These are phyloP conservation scores for Cystobasidium sp. DNA, from an alignment of 1,284 basidiomycete species.

Conservation along the genomic window DNA sequence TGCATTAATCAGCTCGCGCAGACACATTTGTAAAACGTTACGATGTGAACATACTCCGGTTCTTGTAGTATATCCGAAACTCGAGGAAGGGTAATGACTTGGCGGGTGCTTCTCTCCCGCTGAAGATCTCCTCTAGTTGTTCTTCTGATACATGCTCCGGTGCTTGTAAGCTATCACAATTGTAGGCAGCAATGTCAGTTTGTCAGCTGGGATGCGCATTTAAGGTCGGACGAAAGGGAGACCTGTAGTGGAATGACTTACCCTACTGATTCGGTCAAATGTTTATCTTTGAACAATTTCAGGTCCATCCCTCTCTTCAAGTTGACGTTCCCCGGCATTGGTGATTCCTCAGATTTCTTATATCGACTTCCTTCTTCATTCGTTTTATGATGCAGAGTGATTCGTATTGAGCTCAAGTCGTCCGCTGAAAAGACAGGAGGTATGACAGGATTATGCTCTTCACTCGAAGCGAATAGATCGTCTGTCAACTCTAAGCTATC, in stretches of 20 bases:
- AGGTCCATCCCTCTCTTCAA: neutral
- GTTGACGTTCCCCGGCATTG: constrained; percentile 11
- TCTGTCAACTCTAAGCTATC: constrained; percentile 21
- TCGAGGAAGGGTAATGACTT: constrained; percentile 28
- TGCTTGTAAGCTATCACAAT: neutral
- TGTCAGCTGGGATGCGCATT: too few species aligned
- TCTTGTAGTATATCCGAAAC: constrained; percentile 39
- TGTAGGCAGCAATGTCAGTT: neutral
- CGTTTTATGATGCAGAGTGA: constrained; percentile 32
- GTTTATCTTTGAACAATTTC: neutral
- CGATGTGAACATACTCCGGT: neutral
- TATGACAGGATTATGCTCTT: neutral
- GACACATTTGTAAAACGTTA: neutral
- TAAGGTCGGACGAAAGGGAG: too few species aligned
- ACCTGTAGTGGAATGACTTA: too few species aligned
- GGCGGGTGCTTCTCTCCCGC: constrained; percentile 18
- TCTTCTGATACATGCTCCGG: neutral
- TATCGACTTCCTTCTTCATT: constrained; percentile 21
- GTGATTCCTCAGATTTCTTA: neutral
- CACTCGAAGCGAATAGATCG: neutral
- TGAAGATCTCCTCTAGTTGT: constrained; percentile 18
- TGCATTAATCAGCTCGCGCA: too few species aligned
- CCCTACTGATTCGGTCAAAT: constrained; percentile 25
- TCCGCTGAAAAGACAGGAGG: constrained; percentile 8
- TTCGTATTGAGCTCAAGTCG: constrained; percentile 31